Conservation (phyloP, 345 rosid genomes). For the Salix caprea region DNA sequence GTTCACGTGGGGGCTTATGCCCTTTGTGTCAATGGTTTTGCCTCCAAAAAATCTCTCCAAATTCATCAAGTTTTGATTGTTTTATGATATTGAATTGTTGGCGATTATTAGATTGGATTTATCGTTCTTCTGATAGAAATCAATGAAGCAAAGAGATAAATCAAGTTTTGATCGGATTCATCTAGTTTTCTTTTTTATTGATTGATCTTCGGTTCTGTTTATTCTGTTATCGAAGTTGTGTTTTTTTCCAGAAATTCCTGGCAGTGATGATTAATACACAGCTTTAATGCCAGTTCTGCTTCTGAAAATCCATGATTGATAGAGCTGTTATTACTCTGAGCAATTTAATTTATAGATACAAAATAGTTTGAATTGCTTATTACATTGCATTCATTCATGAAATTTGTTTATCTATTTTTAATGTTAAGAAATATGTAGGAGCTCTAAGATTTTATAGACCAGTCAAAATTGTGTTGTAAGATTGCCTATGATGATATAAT, state of each 20-base stretch:
- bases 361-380: too few relatives aligned
- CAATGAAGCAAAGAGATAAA: constrained; percentile 45
- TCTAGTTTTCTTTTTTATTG: too few relatives aligned
- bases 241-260: background rate
- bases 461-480: background rate
- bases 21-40: constrained; percentile 9
- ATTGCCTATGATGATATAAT: constrained; percentile 20
- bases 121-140: constrained; percentile 77
- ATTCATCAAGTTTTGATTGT: background rate
- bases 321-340: constrained; percentile 70
- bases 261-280: constrained; percentile 51
- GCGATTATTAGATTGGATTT: constrained; percentile 51
- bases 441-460: too few relatives aligned
- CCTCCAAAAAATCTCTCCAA: constrained; percentile 45
- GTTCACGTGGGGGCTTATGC: constrained; percentile 46
- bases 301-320: constrained; percentile 87
- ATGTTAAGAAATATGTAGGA: too few relatives aligned
- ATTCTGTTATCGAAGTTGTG: accelerated
- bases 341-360: constrained; percentile 3
- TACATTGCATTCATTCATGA: too few relatives aligned
- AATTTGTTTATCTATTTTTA: too few relatives aligned
- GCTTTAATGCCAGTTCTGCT: constrained; percentile 98
- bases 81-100: background rate
- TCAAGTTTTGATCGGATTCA: too few relatives aligned
- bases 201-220: background rate